Evolutionary conservation across 2,329 filamentous ascomycete genomes (phyloP).

Genomic region (Sporothrix mexicana): DNA sequence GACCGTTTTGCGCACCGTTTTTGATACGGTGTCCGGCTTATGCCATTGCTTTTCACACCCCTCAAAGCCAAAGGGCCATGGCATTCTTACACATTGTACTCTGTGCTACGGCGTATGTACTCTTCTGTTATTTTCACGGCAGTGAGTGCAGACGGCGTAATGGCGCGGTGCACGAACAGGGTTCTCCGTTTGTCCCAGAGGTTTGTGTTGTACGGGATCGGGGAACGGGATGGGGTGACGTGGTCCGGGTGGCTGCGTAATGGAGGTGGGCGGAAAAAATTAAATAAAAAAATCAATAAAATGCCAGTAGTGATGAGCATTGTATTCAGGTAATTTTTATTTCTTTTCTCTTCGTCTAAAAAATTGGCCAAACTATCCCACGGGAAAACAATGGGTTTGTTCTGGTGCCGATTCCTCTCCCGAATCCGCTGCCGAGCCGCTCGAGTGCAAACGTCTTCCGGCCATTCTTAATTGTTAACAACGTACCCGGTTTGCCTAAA

Average conservation of each 20-base stretch:
- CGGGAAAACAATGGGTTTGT: not conserved
- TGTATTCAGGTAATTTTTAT: not conserved
- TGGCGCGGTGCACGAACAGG: not conserved
- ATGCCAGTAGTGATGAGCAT: not conserved
- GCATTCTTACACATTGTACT: not conserved
- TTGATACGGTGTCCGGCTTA: too few species aligned
- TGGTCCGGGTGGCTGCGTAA: conserved; percentile 30
- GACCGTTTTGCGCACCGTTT: too few species aligned
- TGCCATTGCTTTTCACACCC: too few species aligned
- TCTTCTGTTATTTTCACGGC: too few species aligned
- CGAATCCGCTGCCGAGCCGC: not conserved
- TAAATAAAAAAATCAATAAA: not conserved
- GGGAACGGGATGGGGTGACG: conserved; percentile 28
- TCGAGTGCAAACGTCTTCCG: conserved; percentile 3
- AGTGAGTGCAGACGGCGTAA: not conserved
- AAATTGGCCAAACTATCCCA: too few species aligned
- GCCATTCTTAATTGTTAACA: not conserved
- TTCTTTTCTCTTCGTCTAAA: not conserved
- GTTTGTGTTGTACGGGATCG: conserved; percentile 20
- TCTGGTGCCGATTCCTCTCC: not conserved
- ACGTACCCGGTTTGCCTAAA: not conserved
- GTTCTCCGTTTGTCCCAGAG: conserved; percentile 23
- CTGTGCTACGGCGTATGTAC: too few species aligned
- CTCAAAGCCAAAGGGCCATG: not conserved
- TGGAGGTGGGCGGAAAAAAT: not conserved